Percentiles rank a stretch among this genome's conserved stretches.
phyloP scores from a whole-genome alignment of 2,329 filamentous ascomycete genomes.

The Aspergillus felis region DNA sequence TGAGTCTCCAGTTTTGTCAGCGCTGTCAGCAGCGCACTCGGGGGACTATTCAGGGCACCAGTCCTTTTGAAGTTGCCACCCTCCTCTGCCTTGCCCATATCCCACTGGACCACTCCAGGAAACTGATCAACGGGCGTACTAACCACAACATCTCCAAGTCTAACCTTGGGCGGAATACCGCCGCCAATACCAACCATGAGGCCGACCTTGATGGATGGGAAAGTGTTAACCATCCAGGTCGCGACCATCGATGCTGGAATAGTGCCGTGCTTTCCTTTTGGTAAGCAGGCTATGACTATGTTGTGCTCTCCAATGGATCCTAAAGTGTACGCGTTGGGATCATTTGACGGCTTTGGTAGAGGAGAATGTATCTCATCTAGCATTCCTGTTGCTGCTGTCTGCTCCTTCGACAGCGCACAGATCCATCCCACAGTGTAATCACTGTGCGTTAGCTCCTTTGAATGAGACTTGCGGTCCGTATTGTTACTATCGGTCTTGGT shows the following conservation, averaged over 20 bases:
- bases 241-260: slow-evolving; percentile 12
- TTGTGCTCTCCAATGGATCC: slow-evolving; percentile 19
- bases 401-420: slow-evolving; percentile 18
- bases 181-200: slow-evolving; percentile 20
- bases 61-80: not conserved
- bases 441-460: not conserved
- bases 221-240: slow-evolving; percentile 15
- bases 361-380: slow-evolving; percentile 13
- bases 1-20: not conserved
- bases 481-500: too few relatives aligned
- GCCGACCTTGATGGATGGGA: slow-evolving; percentile 15
- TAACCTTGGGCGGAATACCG: slow-evolving; percentile 14
- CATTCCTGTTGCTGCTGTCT: slow-evolving; percentile 19
- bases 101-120: not conserved
- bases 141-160: slow-evolving; percentile 19
- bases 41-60: not conserved
- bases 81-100: not conserved
- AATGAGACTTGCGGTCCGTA: too few relatives aligned
- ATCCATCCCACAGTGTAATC: slow-evolving; percentile 20
- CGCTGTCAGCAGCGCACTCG: not conserved
- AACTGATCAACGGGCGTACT: not conserved
- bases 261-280: slow-evolving; percentile 8
- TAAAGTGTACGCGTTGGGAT: slow-evolving; percentile 16
- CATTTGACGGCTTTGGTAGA: slow-evolving; percentile 5
- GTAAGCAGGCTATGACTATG: slow-evolving; percentile 17